Percentiles rank a stretch among this genome's conserved stretches.
These are phyloP conservation scores for Phytopythium vexans DNA, from an alignment of 352 stramenopile genomes.

Conservation along the genomic window DNA sequence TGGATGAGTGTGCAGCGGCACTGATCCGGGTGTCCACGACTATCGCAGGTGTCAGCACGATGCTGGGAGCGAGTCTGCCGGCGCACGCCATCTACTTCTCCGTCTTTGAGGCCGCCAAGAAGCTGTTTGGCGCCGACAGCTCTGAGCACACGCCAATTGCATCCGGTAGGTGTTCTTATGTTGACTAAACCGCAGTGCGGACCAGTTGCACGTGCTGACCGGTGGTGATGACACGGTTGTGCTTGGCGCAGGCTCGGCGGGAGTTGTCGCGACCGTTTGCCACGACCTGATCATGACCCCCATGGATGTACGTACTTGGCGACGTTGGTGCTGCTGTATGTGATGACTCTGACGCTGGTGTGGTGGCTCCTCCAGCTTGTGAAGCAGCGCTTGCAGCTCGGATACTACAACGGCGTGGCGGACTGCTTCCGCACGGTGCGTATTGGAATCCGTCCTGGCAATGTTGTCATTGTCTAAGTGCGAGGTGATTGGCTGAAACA, in stretches of 20 bases:
- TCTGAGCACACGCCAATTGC: conserved; percentile 66
- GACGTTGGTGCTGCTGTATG: background rate
- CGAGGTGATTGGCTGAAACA: conserved; percentile 9
- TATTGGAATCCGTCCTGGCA: background rate
- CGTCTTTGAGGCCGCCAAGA: conserved; percentile 90
- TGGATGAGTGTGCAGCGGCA: background rate
- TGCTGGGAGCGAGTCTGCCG: conserved; percentile 97
- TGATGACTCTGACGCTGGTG: conserved; percentile 1
- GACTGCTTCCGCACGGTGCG: conserved; percentile 87
- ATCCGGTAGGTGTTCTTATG: conserved; percentile 24
- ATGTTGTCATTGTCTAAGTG: too few species aligned
- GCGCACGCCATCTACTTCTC: conserved; percentile 94
- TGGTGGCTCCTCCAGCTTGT: conserved; percentile 74
- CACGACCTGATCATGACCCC: conserved; percentile 99
- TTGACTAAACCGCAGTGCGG: too few species aligned
- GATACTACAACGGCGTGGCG: conserved; percentile 93
- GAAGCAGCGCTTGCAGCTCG: conserved; percentile 99
- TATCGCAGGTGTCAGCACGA: conserved; percentile 89
- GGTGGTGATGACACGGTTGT: conserved; percentile 4
- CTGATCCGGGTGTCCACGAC: background rate
- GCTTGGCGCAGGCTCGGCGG: conserved; percentile 69
- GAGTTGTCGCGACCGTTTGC: conserved; percentile 92
- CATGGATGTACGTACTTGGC: conserved; percentile 85
- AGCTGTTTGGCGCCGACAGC: conserved; percentile 67
- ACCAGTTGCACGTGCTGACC: background rate